These are phyloP conservation scores for Neurospora sp. DNA, from an alignment of 495 filamentous ascomycete species.

Conservation along the genomic window DNA sequence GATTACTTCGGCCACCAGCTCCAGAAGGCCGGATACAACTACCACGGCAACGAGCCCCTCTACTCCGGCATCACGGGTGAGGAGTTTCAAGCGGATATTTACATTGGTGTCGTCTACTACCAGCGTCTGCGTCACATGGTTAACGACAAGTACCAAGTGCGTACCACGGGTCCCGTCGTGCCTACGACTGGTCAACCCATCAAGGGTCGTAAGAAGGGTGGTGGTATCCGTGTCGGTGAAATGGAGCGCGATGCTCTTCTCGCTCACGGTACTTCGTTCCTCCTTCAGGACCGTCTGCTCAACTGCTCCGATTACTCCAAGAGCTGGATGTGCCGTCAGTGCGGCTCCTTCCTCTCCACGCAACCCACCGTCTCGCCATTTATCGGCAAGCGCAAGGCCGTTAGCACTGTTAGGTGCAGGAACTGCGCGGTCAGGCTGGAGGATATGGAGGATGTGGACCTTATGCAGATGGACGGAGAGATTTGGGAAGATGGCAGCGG, in stretches of 20 bases:
- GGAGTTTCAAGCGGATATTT: constrained; percentile 91
- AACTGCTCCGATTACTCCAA: constrained; percentile 90
- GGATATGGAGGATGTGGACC: constrained; percentile 42
- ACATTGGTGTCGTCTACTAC: constrained; percentile 94
- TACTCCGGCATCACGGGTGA: constrained; percentile 93
- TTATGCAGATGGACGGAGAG: constrained; percentile 53
- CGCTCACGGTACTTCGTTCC: constrained; percentile 88
- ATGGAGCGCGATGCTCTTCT: constrained; percentile 96
- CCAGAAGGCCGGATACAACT: constrained; percentile 90
- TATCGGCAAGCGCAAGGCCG: constrained; percentile 46
- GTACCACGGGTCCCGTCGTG: constrained; percentile 87
- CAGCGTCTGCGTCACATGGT: constrained; percentile 98
- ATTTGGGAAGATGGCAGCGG: constrained; percentile 90
- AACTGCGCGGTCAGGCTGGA: constrained; percentile 61
- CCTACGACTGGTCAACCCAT: constrained; percentile 88
- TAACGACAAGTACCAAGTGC: constrained; percentile 97
- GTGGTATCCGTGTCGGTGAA: constrained; percentile 96
- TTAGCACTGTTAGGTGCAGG: constrained; percentile 61
- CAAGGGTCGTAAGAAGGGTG: constrained; percentile 89
- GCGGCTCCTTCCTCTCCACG: constrained; percentile 79
- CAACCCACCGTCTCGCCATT: constrained; percentile 66
- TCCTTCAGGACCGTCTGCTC: constrained; percentile 88
- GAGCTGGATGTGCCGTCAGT: constrained; percentile 78
- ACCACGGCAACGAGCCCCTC: constrained; percentile 96
- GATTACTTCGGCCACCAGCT: constrained; percentile 97